phyloP scores from a whole-genome alignment of 257 asterid genomes.

The Salvia rosmarinus region DNA sequence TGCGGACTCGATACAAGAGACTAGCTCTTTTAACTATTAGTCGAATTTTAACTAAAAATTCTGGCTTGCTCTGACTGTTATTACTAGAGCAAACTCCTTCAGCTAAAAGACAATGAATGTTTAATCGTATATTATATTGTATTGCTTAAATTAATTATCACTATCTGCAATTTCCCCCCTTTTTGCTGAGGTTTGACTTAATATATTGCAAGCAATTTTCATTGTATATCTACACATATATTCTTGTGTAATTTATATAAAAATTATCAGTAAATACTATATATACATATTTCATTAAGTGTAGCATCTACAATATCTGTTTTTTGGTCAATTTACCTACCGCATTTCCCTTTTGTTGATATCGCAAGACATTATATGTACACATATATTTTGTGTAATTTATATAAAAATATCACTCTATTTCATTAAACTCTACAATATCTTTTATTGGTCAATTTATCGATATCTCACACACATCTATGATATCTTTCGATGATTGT shows the following conservation, averaged over 20 bases:
- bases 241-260: not conserved
- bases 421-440: too few relatives aligned
- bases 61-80: too few relatives aligned
- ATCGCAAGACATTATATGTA: too few relatives aligned
- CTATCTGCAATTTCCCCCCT: not conserved
- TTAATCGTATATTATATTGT: not conserved
- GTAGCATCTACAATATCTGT: not conserved
- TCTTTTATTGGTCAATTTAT: too few relatives aligned
- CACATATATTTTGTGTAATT: too few relatives aligned
- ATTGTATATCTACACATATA: not conserved
- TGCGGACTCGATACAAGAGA: too few relatives aligned
- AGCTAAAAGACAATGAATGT: not conserved
- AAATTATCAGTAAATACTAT: not conserved
- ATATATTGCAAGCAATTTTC: not conserved
- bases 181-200: not conserved
- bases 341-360: too few relatives aligned
- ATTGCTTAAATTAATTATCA: not conserved
- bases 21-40: not conserved
- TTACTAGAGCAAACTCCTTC: not conserved
- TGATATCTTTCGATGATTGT: not conserved
- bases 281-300: not conserved
- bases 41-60: too few relatives aligned
- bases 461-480: too few relatives aligned
- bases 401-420: too few relatives aligned
- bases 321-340: too few relatives aligned